Conservation (phyloP, 257 asterid genomes). For the Cinchona pubescens region DNA sequence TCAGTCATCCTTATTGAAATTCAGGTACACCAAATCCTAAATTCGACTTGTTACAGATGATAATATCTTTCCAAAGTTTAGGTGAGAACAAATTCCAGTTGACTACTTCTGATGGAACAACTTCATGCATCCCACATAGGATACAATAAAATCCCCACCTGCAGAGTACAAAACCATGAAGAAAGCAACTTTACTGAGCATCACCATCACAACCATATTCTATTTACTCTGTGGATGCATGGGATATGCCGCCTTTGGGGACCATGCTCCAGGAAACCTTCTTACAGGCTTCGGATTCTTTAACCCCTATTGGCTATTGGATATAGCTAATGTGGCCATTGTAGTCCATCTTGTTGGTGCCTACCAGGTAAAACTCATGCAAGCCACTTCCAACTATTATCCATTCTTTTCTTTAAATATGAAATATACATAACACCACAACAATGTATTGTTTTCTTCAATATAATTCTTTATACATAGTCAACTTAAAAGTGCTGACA, state of each 20-base stretch:
- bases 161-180: constrained; percentile 41
- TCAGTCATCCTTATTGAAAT: constrained; percentile 48
- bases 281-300: constrained; percentile 47
- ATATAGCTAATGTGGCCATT: constrained; percentile 42
- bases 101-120: neutral
- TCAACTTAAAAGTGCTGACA: neutral
- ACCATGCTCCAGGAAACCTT: constrained; percentile 43
- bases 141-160: constrained; percentile 45
- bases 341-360: constrained; percentile 49
- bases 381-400: neutral
- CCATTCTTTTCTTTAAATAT: neutral
- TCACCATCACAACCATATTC: constrained; percentile 31
- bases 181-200: constrained; percentile 37
- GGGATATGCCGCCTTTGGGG: constrained; percentile 54
- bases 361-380: constrained; percentile 32
- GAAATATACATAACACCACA: neutral
- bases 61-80: neutral
- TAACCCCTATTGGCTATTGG: constrained; percentile 42
- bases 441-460: neutral
- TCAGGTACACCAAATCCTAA: constrained; percentile 25
- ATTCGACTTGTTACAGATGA: neutral
- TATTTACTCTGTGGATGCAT: constrained; percentile 47
- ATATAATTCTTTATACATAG: neutral
- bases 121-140: constrained; percentile 24
- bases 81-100: neutral